These are phyloP conservation scores for Lasiosphaeriaceae sp. DNA, from an alignment of 495 filamentous ascomycete genomes.

Conservation along the genomic window DNA sequence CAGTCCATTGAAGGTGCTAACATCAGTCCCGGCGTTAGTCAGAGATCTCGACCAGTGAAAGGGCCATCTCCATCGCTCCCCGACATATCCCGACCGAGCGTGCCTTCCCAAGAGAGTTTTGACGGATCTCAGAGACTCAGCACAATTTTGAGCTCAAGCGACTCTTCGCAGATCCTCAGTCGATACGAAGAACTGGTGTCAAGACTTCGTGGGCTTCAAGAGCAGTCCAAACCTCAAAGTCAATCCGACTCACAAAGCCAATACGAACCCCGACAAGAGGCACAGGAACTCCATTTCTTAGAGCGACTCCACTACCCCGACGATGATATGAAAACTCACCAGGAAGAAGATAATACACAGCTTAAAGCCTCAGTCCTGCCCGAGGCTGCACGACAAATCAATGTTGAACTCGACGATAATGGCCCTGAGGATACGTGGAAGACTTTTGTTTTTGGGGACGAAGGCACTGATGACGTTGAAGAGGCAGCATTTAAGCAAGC, in stretches of 20 bases:
- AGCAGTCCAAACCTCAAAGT: not conserved
- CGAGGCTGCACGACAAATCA: not conserved
- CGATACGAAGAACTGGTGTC: slow-evolving; percentile 12
- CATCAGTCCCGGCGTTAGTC: slow-evolving; percentile 27
- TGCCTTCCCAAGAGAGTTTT: not conserved
- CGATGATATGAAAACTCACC: not conserved
- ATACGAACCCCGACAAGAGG: too few species aligned
- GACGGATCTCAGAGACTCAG: not conserved
- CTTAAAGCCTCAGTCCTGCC: not conserved
- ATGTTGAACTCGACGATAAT: not conserved
- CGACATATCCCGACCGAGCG: not conserved
- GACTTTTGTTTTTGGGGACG: slow-evolving; percentile 34
- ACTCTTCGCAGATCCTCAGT: slow-evolving; percentile 13
- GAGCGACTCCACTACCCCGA: not conserved
- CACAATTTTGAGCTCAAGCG: slow-evolving; percentile 7
- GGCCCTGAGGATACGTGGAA: slow-evolving; percentile 35
- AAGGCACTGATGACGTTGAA: slow-evolving; percentile 31
- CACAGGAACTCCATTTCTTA: not conserved
- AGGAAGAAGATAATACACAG: not conserved
- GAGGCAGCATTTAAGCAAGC: slow-evolving; percentile 32
- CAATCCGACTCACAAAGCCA: not conserved
- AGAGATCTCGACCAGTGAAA: slow-evolving; percentile 3
- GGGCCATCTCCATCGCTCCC: slow-evolving; percentile 1
- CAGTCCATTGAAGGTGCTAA: not conserved
- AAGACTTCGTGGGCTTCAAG: slow-evolving; percentile 18